A percentile compares a stretch with the other conserved stretches of the same genome.
Evolutionary conservation across 805 yeast species (phyloP).

Genomic region (Cyberlindnera mycetangii): DNA sequence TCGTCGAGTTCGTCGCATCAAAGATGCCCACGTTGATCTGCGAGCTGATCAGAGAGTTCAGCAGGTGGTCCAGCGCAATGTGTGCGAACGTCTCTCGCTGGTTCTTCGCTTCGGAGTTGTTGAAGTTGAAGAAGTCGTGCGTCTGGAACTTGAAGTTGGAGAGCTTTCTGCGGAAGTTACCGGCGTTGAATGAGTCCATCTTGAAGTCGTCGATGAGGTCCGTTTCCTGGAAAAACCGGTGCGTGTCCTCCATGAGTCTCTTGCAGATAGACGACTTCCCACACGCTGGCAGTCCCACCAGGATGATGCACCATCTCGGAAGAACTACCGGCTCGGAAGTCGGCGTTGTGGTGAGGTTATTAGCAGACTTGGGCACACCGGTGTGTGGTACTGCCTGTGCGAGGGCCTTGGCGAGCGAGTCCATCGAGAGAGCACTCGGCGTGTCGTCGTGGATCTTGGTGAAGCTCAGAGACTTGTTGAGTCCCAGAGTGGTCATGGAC

Average conservation of each 20-base stretch:
- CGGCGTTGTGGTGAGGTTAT: conserved; percentile 28
- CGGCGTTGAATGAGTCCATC: conserved; percentile 63
- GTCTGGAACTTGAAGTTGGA: conserved; percentile 37
- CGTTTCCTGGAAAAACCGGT: conserved; percentile 24
- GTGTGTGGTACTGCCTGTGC: conserved; percentile 10
- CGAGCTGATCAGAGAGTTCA: conserved; percentile 40
- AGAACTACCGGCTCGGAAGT: conserved; percentile 22
- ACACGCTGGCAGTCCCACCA: conserved; percentile 76
- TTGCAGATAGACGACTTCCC: conserved; percentile 74
- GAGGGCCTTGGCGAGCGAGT: conserved; percentile 19
- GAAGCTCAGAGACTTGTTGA: conserved; percentile 20
- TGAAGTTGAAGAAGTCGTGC: conserved; percentile 40
- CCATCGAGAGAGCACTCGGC: conserved; percentile 4
- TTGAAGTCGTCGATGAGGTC: conserved; percentile 25
- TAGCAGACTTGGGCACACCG: conserved; percentile 21
- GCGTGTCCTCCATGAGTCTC: conserved; percentile 55
- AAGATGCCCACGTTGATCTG: conserved; percentile 53
- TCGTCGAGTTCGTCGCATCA: conserved; percentile 59
- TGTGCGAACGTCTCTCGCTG: conserved; percentile 51
- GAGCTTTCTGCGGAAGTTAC: conserved; percentile 57
- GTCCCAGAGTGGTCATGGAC: conserved; percentile 19
- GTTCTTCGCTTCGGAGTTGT: conserved; percentile 39
- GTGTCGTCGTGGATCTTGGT: conserved; percentile 19
- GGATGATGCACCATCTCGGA: conserved; percentile 59
- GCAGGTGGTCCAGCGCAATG: conserved; percentile 44